phyloP scores from a whole-genome alignment of 2,329 filamentous ascomycete genomes.

The Neofusicoccum sp. region DNA sequence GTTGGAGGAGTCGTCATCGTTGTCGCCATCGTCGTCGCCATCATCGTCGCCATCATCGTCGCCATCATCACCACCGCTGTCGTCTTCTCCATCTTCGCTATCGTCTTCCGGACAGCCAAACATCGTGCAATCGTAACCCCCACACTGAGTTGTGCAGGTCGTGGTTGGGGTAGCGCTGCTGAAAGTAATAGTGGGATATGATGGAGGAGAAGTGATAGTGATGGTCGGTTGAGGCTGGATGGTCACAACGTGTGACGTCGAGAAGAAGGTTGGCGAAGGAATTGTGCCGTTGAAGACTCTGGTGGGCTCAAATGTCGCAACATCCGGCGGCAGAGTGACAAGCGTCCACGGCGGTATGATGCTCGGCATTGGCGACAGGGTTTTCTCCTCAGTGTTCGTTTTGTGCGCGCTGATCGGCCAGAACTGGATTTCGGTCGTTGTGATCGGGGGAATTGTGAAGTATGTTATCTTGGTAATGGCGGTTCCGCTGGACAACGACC shows the following conservation, averaged over 20 bases:
- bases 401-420: slow-evolving; percentile 17
- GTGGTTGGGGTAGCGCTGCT: neutral
- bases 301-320: neutral
- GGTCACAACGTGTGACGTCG: neutral
- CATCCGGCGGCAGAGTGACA: neutral
- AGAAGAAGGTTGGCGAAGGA: neutral
- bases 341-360: neutral
- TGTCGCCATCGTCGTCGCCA: neutral
- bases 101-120: slow-evolving; percentile 3
- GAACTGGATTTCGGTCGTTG: slow-evolving; percentile 21
- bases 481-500: neutral
- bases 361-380: neutral
- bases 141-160: slow-evolving; percentile 15
- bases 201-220: neutral
- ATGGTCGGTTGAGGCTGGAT: neutral
- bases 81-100: neutral
- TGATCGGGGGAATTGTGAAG: slow-evolving; percentile 15
- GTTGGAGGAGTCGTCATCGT: neutral
- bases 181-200: slow-evolving; percentile 5
- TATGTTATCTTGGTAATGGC: neutral
- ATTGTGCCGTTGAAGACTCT: neutral
- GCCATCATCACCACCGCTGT: neutral
- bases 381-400: neutral
- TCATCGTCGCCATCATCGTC: neutral
- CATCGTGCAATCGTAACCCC: slow-evolving; percentile 7